A percentile compares a stretch with the other conserved stretches of the same genome.
Conservation (phyloP, 2,329 filamentous ascomycete genomes). For the Ophiostoma piceae region DNA sequence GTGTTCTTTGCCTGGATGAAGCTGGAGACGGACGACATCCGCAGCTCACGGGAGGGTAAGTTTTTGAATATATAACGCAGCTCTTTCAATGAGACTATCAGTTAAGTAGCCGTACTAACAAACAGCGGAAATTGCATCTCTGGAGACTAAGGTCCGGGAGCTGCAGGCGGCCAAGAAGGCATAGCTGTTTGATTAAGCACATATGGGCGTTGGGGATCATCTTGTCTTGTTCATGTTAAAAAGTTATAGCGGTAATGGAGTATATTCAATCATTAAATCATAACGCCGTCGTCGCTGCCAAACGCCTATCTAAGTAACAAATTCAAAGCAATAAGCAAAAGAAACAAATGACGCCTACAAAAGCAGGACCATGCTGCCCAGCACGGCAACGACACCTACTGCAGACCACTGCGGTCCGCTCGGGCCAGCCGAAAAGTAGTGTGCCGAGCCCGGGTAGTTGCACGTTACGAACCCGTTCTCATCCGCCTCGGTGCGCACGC, state of each 20-base stretch:
- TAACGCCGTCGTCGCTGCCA: slow-evolving; percentile 8
- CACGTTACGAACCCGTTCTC: slow-evolving; percentile 40
- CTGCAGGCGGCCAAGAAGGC: slow-evolving; percentile 30
- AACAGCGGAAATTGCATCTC: slow-evolving; percentile 32
- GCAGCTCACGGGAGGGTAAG: slow-evolving; percentile 53
- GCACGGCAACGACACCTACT: slow-evolving; percentile 14
- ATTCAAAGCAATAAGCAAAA: not conserved
- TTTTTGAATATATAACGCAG: no score
- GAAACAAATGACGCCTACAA: not conserved
- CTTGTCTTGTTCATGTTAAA: not conserved
- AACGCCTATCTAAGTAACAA: not conserved
- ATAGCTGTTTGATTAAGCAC: not conserved
- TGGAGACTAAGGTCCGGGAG: slow-evolving; percentile 39
- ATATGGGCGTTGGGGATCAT: not conserved
- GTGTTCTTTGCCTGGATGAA: slow-evolving; percentile 69
- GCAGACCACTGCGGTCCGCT: slow-evolving; percentile 19
- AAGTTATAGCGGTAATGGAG: not conserved
- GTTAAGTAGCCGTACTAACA: slow-evolving; percentile 13
- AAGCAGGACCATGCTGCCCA: not conserved
- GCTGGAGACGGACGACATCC: slow-evolving; percentile 66
- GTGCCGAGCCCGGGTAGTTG: slow-evolving; percentile 58
- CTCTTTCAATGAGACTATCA: no score
- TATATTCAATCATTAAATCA: slow-evolving; percentile 5
- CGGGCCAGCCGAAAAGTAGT: slow-evolving; percentile 40
- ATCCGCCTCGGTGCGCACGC: slow-evolving; percentile 29